Percentiles rank a stretch among this genome's conserved stretches.
phyloP scores from a whole-genome alignment of 768 basidiomycete genomes.

The Gyrodon lividus region DNA sequence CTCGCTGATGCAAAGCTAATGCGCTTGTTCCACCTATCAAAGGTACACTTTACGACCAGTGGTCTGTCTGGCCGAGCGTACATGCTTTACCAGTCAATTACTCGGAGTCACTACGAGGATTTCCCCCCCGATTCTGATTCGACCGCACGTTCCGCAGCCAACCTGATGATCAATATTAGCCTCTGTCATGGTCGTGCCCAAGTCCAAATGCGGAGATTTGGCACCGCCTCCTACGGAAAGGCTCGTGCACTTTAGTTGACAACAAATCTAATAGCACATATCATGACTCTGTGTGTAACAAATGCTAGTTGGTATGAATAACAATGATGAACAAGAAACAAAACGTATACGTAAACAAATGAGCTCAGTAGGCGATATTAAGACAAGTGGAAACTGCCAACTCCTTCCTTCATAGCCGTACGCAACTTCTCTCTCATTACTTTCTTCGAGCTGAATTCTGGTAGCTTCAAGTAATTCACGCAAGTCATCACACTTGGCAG shows the following conservation, averaged over 20 bases:
- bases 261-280: background rate
- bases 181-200: background rate
- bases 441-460: slow-evolving; percentile 87
- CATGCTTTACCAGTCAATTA: slow-evolving; percentile 20
- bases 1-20: slow-evolving; percentile 79
- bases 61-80: slow-evolving; percentile 66
- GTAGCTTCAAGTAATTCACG: slow-evolving; percentile 94
- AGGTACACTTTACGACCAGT: slow-evolving; percentile 80
- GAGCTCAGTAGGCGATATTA: slow-evolving; percentile 37
- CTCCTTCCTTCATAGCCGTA: slow-evolving; percentile 88
- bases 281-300: slow-evolving; percentile 8
- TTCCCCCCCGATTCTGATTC: background rate
- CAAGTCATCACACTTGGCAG: slow-evolving; percentile 99
- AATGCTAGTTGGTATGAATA: slow-evolving; percentile 13
- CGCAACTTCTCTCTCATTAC: slow-evolving; percentile 83
- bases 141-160: slow-evolving; percentile 29
- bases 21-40: slow-evolving; percentile 69
- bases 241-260: background rate
- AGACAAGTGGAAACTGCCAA: slow-evolving; percentile 96
- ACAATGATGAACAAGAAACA: background rate
- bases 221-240: background rate
- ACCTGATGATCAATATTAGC: background rate
- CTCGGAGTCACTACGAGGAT: slow-evolving; percentile 5
- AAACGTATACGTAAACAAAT: slow-evolving; percentile 22
- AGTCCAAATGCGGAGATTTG: background rate